Conservation (phyloP, 495 filamentous ascomycete species). For the Astrothelium subdiscretum region DNA sequence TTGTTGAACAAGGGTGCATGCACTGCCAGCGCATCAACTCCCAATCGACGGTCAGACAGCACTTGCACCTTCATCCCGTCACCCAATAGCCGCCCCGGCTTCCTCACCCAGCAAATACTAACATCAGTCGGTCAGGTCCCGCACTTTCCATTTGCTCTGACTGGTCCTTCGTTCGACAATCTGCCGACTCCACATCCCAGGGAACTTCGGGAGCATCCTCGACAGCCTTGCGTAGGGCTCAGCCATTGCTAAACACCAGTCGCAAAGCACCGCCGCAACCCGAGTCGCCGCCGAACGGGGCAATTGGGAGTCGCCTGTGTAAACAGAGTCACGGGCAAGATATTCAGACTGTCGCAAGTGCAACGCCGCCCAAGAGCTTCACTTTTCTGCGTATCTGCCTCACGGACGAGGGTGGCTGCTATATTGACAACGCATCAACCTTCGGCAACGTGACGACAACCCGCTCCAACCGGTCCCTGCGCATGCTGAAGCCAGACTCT, state of each 20-base stretch:
- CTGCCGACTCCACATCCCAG: constrained; percentile 1
- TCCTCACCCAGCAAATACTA: not conserved
- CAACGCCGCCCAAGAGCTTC: not conserved
- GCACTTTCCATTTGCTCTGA: not conserved
- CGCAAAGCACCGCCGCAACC: not conserved
- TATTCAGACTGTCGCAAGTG: not conserved
- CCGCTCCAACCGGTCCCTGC: not conserved
- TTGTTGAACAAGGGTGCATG: not conserved
- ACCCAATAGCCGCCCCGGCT: not conserved
- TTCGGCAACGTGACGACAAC: not conserved
- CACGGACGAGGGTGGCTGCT: not conserved
- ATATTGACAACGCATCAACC: not conserved
- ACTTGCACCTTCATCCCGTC: not conserved
- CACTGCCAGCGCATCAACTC: not conserved
- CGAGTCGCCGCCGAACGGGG: not conserved
- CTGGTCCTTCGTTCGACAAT: constrained; percentile 1
- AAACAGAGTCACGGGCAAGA: not conserved
- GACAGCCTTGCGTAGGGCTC: not conserved
- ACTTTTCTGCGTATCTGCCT: not conserved
- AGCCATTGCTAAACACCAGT: not conserved
- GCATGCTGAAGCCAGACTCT: not conserved
- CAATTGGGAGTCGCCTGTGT: not conserved
- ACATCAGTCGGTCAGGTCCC: not conserved
- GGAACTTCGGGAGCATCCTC: not conserved
- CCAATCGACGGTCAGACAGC: not conserved